These are phyloP conservation scores for Tripterygium wilfordii DNA, from an alignment of 177 flowering plant species.

Conservation along the genomic window DNA sequence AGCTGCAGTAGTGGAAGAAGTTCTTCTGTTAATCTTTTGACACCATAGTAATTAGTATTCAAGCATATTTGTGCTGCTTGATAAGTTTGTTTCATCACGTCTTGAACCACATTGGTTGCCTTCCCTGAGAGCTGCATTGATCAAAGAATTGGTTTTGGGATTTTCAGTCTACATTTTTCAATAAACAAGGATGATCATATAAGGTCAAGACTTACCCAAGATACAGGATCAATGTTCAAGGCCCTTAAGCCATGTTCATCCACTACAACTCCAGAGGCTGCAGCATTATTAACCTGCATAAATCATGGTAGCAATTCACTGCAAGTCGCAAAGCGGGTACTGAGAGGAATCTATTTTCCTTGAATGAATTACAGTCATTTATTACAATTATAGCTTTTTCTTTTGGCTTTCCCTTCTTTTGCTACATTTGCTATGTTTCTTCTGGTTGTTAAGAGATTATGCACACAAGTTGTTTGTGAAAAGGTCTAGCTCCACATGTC, in stretches of 20 bases:
- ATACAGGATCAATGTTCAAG: slow-evolving; percentile 44
- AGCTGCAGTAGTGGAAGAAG: slow-evolving; percentile 50
- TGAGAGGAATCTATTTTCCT: background rate
- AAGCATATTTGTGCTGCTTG: slow-evolving; percentile 52
- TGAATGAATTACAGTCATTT: too few species aligned
- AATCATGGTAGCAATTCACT: background rate
- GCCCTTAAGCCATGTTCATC: slow-evolving; percentile 55
- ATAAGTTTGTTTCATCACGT: slow-evolving; percentile 34
- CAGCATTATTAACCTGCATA: slow-evolving; percentile 74
- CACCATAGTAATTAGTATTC: slow-evolving; percentile 50
- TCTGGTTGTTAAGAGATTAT: too few species aligned
- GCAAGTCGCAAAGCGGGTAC: background rate
- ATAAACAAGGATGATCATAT: background rate
- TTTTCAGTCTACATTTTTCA: too few species aligned
- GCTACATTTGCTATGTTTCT: too few species aligned
- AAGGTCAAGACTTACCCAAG: slow-evolving; percentile 68
- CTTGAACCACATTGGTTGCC: slow-evolving; percentile 36
- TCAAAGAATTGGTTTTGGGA: background rate
- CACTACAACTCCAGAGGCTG: slow-evolving; percentile 49
- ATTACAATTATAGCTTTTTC: too few species aligned
- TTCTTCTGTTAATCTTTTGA: slow-evolving; percentile 46
- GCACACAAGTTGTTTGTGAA: too few species aligned
- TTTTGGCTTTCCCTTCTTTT: too few species aligned
- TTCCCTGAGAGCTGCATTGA: slow-evolving; percentile 57
- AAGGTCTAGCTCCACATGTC: too few species aligned